Percentiles rank a stretch among this genome's conserved stretches.
phyloP scores from a whole-genome alignment of 768 basidiomycete species.

The Agaricus sinodeliciosus region DNA sequence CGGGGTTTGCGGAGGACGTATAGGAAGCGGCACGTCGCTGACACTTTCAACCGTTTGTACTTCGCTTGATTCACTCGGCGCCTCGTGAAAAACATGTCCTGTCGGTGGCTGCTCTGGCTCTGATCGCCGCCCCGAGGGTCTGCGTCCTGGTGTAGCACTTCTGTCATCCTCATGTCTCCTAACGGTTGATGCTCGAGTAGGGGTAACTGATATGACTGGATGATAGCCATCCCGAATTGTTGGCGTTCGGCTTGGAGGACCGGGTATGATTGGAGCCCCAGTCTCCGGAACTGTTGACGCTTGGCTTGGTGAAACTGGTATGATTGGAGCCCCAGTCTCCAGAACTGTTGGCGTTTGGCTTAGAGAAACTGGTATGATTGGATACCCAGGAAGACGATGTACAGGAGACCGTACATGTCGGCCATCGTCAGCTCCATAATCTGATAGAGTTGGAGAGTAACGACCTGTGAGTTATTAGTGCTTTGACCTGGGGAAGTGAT shows the following conservation, averaged over 20 bases:
- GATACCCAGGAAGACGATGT: neutral
- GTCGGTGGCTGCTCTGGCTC: neutral
- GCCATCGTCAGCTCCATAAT: constrained; percentile 4
- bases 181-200: neutral
- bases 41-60: constrained; percentile 11
- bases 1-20: neutral
- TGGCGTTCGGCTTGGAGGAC: constrained; percentile 1
- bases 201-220: neutral
- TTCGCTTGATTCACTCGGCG: neutral
- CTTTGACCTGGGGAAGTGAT: neutral
- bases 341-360: no score
- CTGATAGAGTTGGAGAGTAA: constrained; percentile 10
- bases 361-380: neutral
- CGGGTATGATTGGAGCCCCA: no score
- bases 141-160: neutral
- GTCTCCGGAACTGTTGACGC: no score
- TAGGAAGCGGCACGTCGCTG: neutral
- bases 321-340: no score
- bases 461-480: constrained; percentile 3
- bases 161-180: neutral
- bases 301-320: no score
- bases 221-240: neutral
- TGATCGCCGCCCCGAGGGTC: constrained; percentile 1
- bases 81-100: constrained; percentile 8
- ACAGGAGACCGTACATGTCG: neutral